phyloP scores from a whole-genome alignment of 306 rosid genomes.

The Carpinus fangiana region DNA sequence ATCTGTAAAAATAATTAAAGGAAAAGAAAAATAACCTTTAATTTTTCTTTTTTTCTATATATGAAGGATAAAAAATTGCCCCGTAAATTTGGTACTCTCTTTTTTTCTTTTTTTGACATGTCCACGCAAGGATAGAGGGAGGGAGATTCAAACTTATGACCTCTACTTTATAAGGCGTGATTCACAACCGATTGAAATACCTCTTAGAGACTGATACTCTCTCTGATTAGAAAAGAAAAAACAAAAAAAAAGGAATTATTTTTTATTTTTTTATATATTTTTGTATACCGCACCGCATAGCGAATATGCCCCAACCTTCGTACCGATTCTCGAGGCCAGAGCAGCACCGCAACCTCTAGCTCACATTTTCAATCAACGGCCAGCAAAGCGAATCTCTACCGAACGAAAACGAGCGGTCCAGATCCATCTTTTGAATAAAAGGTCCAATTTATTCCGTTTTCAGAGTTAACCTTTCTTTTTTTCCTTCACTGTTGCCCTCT shows the following conservation, averaged over 20 bases:
- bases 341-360: not conserved
- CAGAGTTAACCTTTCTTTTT: not conserved
- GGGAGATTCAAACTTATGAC: no score
- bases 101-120: no score
- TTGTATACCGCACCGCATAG: not conserved
- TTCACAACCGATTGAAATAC: no score
- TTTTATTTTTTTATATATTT: no score
- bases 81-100: not conserved
- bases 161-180: no score
- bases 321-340: constrained; percentile 42
- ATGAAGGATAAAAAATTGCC: no score
- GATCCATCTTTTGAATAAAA: not conserved
- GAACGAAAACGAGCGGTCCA: constrained; percentile 40
- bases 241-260: no score
- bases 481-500: not conserved
- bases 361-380: constrained; percentile 43
- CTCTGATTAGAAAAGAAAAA: not conserved
- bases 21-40: no score
- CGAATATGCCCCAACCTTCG: constrained; percentile 18
- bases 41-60: no score
- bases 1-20: no score
- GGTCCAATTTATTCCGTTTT: not conserved
- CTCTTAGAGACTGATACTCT: no score
- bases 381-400: constrained; percentile 3
- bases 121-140: no score